A percentile compares a stretch with the other conserved stretches of the same genome.
Conservation (phyloP, 805 yeast species). For the Tanozyma kutaoensis region DNA sequence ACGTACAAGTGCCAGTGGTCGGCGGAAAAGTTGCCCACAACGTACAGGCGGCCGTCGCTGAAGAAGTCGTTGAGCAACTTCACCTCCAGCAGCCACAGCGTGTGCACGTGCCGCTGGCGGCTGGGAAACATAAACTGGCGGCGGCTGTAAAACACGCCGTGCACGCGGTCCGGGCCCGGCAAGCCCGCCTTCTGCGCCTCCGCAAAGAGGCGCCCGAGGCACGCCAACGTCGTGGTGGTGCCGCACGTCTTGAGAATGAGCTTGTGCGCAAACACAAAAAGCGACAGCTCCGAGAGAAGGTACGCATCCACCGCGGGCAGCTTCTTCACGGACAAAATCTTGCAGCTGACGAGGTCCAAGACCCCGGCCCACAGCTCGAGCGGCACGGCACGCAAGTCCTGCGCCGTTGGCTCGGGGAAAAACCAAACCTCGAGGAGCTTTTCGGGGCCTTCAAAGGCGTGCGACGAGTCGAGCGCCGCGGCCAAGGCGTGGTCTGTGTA, state of each 20-base stretch:
- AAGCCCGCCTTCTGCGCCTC: constrained; percentile 8
- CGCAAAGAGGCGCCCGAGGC: constrained; percentile 53
- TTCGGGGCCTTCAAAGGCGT: constrained; percentile 96
- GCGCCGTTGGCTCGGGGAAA: constrained; percentile 29
- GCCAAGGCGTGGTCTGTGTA: constrained; percentile 73
- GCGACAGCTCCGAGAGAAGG: constrained; percentile 75
- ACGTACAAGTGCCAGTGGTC: constrained; percentile 89
- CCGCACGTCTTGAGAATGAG: constrained; percentile 90
- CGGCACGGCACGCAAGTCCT: constrained; percentile 47
- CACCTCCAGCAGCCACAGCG: constrained; percentile 76
- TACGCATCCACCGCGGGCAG: constrained; percentile 65
- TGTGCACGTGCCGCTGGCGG: constrained; percentile 68
- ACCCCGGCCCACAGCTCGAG: constrained; percentile 56
- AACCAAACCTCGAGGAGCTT: constrained; percentile 88
- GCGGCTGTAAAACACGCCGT: constrained; percentile 77
- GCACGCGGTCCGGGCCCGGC: constrained; percentile 5
- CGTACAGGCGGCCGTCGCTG: constrained; percentile 44
- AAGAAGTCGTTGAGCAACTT: constrained; percentile 54
- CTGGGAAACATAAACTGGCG: constrained; percentile 89
- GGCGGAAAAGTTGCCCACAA: constrained; percentile 66
- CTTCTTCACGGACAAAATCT: constrained; percentile 68
- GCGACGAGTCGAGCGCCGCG: constrained; percentile 69
- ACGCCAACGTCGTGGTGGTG: constrained; percentile 79
- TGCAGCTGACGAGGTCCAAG: constrained; percentile 77
- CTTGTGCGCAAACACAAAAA: constrained; percentile 81